Percentiles rank a stretch among this genome's conserved stretches.
These are phyloP conservation scores for Trichoderma arundinaceum DNA, from an alignment of 2,329 filamentous ascomycete species.

Conservation along the genomic window DNA sequence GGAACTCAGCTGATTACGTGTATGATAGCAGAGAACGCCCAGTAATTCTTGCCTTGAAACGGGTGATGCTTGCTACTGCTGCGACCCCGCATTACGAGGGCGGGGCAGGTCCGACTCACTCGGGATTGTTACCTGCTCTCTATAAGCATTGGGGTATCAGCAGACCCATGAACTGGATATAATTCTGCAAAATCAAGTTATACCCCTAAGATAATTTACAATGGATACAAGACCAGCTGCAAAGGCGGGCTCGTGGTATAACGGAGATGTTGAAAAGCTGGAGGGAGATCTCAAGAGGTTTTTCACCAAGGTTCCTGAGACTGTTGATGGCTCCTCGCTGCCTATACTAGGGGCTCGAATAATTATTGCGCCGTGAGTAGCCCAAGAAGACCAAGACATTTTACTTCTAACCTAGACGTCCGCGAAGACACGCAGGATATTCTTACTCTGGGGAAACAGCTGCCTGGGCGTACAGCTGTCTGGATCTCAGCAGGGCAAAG, in stretches of 20 bases:
- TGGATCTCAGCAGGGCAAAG: constrained; percentile 82
- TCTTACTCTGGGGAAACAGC: constrained; percentile 88
- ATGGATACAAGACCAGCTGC: constrained; percentile 57
- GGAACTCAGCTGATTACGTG: background rate
- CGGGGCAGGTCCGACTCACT: constrained; percentile 23
- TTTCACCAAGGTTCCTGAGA: constrained; percentile 72
- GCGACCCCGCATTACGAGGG: constrained; percentile 33
- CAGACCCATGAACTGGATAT: background rate
- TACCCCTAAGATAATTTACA: background rate
- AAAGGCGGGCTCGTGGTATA: constrained; percentile 92
- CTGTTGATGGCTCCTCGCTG: constrained; percentile 62
- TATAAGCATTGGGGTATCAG: background rate
- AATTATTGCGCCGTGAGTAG: constrained; percentile 92
- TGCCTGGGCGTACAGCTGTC: constrained; percentile 90
- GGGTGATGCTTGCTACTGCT: background rate
- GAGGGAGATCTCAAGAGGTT: constrained; percentile 73
- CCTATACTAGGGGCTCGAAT: constrained; percentile 78
- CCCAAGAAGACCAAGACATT: background rate
- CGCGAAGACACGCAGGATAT: constrained; percentile 85
- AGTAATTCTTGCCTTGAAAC: no score
- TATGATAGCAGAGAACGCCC: no score
- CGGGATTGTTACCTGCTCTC: background rate
- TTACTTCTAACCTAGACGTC: background rate
- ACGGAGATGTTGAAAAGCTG: constrained; percentile 59
- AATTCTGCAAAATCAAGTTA: background rate